Conservation (phyloP, 345 rosid genomes). For the Nephelium lappaceum region DNA sequence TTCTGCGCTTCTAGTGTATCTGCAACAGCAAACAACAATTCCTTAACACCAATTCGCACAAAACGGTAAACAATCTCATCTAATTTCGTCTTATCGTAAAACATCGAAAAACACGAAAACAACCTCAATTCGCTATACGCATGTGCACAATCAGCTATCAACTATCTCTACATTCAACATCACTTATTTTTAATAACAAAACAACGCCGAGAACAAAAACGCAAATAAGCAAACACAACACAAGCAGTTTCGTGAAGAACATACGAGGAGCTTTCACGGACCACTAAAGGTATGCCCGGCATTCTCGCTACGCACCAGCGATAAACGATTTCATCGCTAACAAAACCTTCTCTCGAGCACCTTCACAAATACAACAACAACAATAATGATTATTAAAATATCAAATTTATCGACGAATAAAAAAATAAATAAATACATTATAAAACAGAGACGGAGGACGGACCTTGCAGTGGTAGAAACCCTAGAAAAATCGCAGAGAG, state of each 20-base stretch:
- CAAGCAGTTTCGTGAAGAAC: conserved; percentile 22
- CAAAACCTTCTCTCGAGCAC: background rate
- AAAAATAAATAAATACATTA: background rate
- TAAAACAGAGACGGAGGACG: background rate
- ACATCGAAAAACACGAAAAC: no score
- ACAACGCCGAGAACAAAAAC: conserved; percentile 3
- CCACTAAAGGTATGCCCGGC: conserved; percentile 91
- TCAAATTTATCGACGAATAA: background rate
- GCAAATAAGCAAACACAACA: conserved; percentile 1
- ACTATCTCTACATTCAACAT: background rate
- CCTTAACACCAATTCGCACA: conserved; percentile 8
- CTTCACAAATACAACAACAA: background rate
- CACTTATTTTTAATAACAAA: background rate
- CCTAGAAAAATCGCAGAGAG: background rate
- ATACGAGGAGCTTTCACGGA: conserved; percentile 82
- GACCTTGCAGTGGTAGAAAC: conserved; percentile 1
- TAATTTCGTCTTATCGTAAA: background rate
- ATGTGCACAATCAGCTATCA: background rate
- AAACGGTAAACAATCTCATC: background rate
- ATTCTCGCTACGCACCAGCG: conserved; percentile 51
- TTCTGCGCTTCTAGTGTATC: conserved; percentile 79
- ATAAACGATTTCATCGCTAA: conserved; percentile 39
- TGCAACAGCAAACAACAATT: conserved; percentile 23
- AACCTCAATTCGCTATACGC: background rate
- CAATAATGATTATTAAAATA: background rate